Evolutionary conservation across 1,284 basidiomycete species (phyloP), one percentile per base, ranked within the genome.

Genomic region (Caloboletus inedulis): DNA sequence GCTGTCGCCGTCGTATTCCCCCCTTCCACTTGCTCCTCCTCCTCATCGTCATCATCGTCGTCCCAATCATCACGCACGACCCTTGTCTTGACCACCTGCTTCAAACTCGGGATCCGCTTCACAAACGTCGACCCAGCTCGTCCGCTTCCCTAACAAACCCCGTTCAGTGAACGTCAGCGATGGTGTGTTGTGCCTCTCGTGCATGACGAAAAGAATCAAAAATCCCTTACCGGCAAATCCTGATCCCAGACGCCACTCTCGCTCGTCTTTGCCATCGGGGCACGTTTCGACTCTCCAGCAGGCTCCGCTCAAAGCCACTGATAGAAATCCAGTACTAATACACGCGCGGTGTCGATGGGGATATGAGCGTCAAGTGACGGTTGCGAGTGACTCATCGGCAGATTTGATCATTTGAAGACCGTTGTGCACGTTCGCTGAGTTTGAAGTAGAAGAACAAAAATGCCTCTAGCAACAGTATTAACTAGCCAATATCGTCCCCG

Each of bases 1-100:
- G 43, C 13, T 12, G 29, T 29, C 18, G 14, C 36, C 39, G 7
- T 27, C 9, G 23, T 27, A 19, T 27, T 2, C 3, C 34, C 35
- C 13, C 6, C 21, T 6, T 19, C 18, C 14, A 14, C 21, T 8
- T 43, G 21, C 2, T 41, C 49, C 9, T 36, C 47, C 2, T 53
- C 57, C 0, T 54, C 55, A 0, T 56, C 64, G 1, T 74, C 68
- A 5, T 69, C 72, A 1, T 72, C 69, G 14, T 71, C 66, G 43
- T 78, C 77, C 77, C 77, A 79, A 54, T 74, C 75, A 43, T 77
- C 75, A 16, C 66, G 68, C 16, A 76, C 65, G 21, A 51, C 42
- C 29, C 54, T 60, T 4, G 19, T 18, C 49, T 53, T 47, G 27
- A 18, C 25, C 5, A 9, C 25, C 31, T 36, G 37, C 36, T 43